Evolutionary conservation across 192 early-diverging fungal species (phyloP), one percentile per base, ranked within the genome.

Genomic region (Podila verticillata): DNA sequence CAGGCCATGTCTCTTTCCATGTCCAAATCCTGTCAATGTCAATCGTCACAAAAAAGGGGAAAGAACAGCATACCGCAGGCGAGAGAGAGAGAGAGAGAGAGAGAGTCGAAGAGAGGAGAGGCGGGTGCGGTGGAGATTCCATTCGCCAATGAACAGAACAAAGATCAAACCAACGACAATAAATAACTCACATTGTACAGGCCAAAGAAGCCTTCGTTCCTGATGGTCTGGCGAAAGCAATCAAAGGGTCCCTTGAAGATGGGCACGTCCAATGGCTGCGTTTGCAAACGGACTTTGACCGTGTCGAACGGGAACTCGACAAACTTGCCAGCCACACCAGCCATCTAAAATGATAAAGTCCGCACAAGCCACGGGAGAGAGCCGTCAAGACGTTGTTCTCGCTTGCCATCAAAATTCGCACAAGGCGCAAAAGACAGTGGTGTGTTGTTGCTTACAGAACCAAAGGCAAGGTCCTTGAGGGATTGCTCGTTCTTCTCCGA

Each of bases 271-370:
- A 88, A 79, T 0, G 96, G 91, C 72, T 94, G 92, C 7, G 94
- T 91, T 73, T 99, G 97, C 39, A 99, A 87, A 5, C 96, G 93
- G 12, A 98, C 96, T 62, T 97, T 95, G 84, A 97, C 85, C 5
- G 96, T 97, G 85, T 98, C 97, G 77, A 97, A 97, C 5, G 97
- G 97, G 63, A 94, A 97, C 81, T 99, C 97, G 71, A 99, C 91
- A 66, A 95, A 87, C 88, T 97, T 97, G 83, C 95, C 97, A 26
- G 91, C 87, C 68, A 98, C 91, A 31, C 97, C 97, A 5, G 95
- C 91, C 17, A 96, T 69, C 93, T 95, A 63, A 44, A 15, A 44
- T 44, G 17, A 44, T 2, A 44, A 44, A 44, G 39, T 44, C 39
- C 39, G 39, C 13, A 61, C 30, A 44, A 12, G 24, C 20, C 29